Base-by-base conservation (phyloP, 768 basidiomycete genomes). In the Amanita pseudoporphyria region DNA sequence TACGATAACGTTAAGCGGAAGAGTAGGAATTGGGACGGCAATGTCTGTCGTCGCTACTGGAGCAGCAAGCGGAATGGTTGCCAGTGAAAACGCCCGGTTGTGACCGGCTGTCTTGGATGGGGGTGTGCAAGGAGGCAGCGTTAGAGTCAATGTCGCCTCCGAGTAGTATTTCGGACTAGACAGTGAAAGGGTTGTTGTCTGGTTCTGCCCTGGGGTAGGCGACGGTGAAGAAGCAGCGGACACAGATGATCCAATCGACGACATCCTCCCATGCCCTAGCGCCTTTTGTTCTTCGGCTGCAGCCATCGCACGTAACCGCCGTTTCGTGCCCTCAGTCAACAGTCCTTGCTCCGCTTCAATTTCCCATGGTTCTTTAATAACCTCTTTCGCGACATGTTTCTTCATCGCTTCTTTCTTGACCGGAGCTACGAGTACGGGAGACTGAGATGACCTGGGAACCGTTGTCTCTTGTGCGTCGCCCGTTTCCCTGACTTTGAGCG, bases 271-370 rank as follows among this genome's bases (percentile, higher is more conserved):
- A 16, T 59, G 53, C 24, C 65, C 65, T n/a, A 63, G 31, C 2
- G 52, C 47, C 14, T 59, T 53, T 7, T 62, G 62, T 28, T 60
- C 60, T 35, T 62, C 54, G 3, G 61, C 58, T 2, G 73, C 71
- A 14, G 76, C 77, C 5, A 67, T 69, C 0, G 80, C 82, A 51
- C 81, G 68, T 18, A 81, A 79, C 16, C 83, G 74, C 31, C 85
- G 68, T 55, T 74, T 77, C 14, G 81, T 84, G 16, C 84, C 87
- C 56, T 88, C 88, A 0, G 85, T 85, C 26, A 83, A 59, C 42
- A 88, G 60, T 1, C 84, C 85, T 52, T 81, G 81, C 57, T 88
- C 85, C 0, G 82, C 84, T 52, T 87, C 85, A 26, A 84, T 71
- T 55, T 89, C 87, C 86, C 86, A 88, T n/a, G 71, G 61, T 58